phyloP scores from a whole-genome alignment of 345 rosid species.

The Eutrema yunnanense region DNA sequence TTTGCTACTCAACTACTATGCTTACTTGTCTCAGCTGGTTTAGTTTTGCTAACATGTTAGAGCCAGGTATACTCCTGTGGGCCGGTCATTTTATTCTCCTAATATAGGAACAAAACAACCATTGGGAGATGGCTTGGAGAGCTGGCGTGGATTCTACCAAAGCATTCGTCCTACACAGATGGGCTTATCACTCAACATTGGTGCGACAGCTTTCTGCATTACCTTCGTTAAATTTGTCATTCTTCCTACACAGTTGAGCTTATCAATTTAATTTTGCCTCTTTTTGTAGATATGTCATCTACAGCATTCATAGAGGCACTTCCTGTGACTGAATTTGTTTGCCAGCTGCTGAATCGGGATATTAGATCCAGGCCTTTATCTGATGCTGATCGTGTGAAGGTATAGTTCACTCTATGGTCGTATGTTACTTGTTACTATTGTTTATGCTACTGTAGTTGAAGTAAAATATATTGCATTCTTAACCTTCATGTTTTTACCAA shows the following conservation, averaged over 20 bases:
- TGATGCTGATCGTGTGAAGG: slow-evolving; percentile 96
- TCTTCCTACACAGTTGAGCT: too few relatives aligned
- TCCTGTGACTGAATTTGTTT: slow-evolving; percentile 72
- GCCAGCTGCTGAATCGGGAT: slow-evolving; percentile 61
- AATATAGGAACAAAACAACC: slow-evolving; percentile 70
- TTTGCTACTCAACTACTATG: background rate
- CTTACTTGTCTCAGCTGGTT: background rate
- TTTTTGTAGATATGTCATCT: slow-evolving; percentile 79
- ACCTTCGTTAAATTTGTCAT: background rate
- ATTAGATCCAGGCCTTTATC: slow-evolving; percentile 66
- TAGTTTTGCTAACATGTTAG: slow-evolving; percentile 9
- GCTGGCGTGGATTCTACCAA: slow-evolving; percentile 98
- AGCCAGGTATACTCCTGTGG: slow-evolving; percentile 76
- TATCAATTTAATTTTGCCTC: background rate
- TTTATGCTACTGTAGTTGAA: background rate
- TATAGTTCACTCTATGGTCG: slow-evolving; percentile 10
- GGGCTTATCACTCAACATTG: slow-evolving; percentile 88
- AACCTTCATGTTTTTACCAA: background rate
- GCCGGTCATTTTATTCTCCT: slow-evolving; percentile 90
- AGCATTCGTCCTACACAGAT: slow-evolving; percentile 97
- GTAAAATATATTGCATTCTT: background rate
- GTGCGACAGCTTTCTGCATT: slow-evolving; percentile 25
- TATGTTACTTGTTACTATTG: background rate
- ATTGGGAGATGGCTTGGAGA: slow-evolving; percentile 90
- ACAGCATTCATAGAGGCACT: slow-evolving; percentile 94